Evolutionary conservation across 2,329 filamentous ascomycete genomes (phyloP).

Genomic region (Graphilbum ipis-grandicollis): DNA sequence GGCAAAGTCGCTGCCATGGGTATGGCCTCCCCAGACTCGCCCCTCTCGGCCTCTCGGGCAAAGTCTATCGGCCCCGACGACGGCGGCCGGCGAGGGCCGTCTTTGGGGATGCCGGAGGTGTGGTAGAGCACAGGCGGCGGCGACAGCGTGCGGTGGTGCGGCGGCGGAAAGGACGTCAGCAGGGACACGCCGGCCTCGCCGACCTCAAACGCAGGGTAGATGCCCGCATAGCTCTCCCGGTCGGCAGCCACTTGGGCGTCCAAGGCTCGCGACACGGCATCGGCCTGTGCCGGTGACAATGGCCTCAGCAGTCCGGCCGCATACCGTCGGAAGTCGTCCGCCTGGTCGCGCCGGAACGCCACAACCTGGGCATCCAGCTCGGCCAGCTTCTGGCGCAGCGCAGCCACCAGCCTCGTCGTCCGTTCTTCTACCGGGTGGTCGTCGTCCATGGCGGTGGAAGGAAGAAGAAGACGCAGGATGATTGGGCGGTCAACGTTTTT

Average conservation of each 20-base stretch:
- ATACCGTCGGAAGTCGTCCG: constrained; percentile 37
- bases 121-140: constrained; percentile 23
- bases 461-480: not conserved
- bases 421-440: constrained; percentile 25
- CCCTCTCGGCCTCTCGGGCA: too few relatives aligned
- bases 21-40: too few relatives aligned
- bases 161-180: constrained; percentile 6
- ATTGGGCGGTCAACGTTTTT: too few relatives aligned
- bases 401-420: constrained; percentile 28
- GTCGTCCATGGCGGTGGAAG: constrained; percentile 13
- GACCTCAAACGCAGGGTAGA: constrained; percentile 14
- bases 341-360: constrained; percentile 38
- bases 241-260: constrained; percentile 18
- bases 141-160: constrained; percentile 11
- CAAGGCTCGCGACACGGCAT: constrained; percentile 27
- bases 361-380: constrained; percentile 40
- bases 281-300: constrained; percentile 27
- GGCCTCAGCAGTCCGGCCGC: constrained; percentile 30
- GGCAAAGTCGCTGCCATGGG: too few relatives aligned
- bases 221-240: constrained; percentile 22
- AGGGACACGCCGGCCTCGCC: constrained; percentile 4
- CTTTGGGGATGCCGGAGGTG: constrained; percentile 18
- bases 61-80: too few relatives aligned
- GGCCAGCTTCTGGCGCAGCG: constrained; percentile 34
- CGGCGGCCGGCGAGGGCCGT: constrained; percentile 13